A percentile compares a stretch with the other conserved stretches of the same genome.
Conservation (phyloP, 2,329 filamentous ascomycete species). For the Pseudomassariella vexata region DNA sequence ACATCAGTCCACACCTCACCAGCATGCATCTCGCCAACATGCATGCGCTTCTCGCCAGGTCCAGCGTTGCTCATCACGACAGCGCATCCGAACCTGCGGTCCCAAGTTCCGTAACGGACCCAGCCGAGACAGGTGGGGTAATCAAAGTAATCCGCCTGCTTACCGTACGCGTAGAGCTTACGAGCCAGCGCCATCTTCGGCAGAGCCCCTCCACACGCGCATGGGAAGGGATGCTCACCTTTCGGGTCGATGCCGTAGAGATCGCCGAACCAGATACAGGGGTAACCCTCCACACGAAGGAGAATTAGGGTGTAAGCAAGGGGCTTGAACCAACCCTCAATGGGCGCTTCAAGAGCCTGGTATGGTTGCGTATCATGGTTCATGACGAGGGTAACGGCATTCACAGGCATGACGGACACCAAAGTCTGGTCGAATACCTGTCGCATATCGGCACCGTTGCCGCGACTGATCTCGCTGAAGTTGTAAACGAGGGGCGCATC, state of each 20-base stretch:
- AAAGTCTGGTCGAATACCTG: constrained; percentile 57
- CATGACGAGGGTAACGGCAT: constrained; percentile 55
- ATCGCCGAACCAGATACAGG: constrained; percentile 67
- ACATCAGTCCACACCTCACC: constrained; percentile 62
- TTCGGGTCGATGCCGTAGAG: constrained; percentile 52
- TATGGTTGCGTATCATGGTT: constrained; percentile 61
- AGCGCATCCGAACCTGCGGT: constrained; percentile 43
- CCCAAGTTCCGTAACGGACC: constrained; percentile 43
- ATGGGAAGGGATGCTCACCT: constrained; percentile 37
- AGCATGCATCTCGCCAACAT: constrained; percentile 51
- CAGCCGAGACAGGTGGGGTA: constrained; percentile 57
- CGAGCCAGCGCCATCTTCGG: constrained; percentile 55
- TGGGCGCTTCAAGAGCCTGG: constrained; percentile 42
- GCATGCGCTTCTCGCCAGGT: constrained; percentile 52
- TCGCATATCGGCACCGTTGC: constrained; percentile 53
- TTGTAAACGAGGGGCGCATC: constrained; percentile 65
- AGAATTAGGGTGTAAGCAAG: constrained; percentile 69
- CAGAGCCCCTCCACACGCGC: constrained; percentile 48
- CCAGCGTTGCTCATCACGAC: constrained; percentile 51
- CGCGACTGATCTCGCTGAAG: constrained; percentile 55
- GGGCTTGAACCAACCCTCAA: constrained; percentile 63
- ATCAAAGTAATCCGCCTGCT: constrained; percentile 59
- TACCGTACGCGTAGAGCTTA: constrained; percentile 62
- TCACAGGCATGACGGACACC: constrained; percentile 33
- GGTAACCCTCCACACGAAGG: constrained; percentile 53